Conservation (phyloP, 2,329 filamentous ascomycete genomes). For the Fusarium musae region DNA sequence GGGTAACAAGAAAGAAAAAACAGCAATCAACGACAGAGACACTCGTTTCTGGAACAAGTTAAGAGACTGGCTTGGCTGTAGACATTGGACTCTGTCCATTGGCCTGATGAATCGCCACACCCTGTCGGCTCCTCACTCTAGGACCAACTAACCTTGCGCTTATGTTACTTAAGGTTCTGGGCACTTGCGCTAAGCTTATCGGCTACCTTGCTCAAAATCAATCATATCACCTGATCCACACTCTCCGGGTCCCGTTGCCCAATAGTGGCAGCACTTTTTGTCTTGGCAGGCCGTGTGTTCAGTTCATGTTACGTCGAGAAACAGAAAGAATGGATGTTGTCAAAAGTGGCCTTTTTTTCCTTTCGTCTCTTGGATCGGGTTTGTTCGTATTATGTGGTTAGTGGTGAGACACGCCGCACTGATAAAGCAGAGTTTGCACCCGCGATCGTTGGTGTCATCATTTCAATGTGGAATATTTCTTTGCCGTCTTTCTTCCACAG, state of each 20-base stretch:
- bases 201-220: conserved; percentile 6
- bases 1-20: conserved; percentile 1
- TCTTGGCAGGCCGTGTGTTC: conserved; percentile 17
- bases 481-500: neutral
- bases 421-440: neutral
- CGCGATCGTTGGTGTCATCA: neutral
- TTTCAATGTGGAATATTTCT: neutral
- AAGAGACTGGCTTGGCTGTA: conserved; percentile 25
- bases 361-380: neutral
- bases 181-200: conserved; percentile 43
- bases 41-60: conserved; percentile 30
- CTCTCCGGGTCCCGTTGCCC: conserved; percentile 8
- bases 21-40: neutral
- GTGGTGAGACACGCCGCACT: conserved; percentile 8
- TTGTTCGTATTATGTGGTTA: neutral
- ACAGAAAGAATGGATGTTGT: neutral
- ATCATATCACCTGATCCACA: conserved; percentile 17
- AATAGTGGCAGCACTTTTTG: conserved; percentile 11
- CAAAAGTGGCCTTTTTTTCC: conserved; percentile 1
- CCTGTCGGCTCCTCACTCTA: conserved; percentile 12
- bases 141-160: conserved; percentile 31
- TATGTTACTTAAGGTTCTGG: conserved; percentile 40
- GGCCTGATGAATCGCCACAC: conserved; percentile 10
- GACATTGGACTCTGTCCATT: conserved; percentile 13
- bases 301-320: conserved; percentile 8